Conservation (phyloP, 1,284 basidiomycete species). For the Kwoniella shivajii region DNA sequence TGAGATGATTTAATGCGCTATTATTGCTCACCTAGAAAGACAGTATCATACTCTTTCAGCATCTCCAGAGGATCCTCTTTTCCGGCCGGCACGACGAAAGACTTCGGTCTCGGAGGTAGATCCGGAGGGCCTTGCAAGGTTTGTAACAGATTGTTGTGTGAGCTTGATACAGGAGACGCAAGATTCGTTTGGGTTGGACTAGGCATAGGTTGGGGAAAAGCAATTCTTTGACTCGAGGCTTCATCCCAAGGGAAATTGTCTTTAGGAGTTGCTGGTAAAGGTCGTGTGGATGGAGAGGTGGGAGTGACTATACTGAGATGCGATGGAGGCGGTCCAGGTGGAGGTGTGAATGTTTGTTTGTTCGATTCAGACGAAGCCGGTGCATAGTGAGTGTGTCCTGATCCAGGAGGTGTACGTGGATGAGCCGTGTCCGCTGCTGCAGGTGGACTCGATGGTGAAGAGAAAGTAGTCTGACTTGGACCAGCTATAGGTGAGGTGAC, state of each 20-base stretch:
- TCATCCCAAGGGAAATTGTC: background rate
- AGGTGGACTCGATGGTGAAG: no score
- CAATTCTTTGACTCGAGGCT: background rate
- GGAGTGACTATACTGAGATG: constrained; percentile 20
- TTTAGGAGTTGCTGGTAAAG: constrained; percentile 14
- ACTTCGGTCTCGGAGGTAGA: constrained; percentile 11
- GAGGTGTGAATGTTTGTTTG: constrained; percentile 56
- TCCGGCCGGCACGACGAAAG: constrained; percentile 6
- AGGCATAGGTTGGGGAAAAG: background rate
- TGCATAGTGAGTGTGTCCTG: background rate
- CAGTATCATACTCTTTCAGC: constrained; percentile 49
- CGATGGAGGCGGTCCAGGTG: constrained; percentile 60
- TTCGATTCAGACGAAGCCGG: background rate
- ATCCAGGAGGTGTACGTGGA: background rate
- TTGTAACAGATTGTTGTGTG: constrained; percentile 2
- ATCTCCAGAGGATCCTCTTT: constrained; percentile 44
- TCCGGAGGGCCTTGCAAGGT: constrained; percentile 12
- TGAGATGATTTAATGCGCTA: background rate
- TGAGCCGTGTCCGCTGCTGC: background rate
- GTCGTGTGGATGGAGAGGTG: constrained; percentile 9
- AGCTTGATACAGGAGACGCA: background rate
- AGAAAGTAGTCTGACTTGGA: background rate
- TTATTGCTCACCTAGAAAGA: constrained; percentile 44
- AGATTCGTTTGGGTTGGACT: background rate
- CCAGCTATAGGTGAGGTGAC: background rate